Evolutionary conservation across 2,329 filamentous ascomycete species (phyloP), one percentile per base, ranked within the genome.

Genomic region (Beauveria pseudobassiana): DNA sequence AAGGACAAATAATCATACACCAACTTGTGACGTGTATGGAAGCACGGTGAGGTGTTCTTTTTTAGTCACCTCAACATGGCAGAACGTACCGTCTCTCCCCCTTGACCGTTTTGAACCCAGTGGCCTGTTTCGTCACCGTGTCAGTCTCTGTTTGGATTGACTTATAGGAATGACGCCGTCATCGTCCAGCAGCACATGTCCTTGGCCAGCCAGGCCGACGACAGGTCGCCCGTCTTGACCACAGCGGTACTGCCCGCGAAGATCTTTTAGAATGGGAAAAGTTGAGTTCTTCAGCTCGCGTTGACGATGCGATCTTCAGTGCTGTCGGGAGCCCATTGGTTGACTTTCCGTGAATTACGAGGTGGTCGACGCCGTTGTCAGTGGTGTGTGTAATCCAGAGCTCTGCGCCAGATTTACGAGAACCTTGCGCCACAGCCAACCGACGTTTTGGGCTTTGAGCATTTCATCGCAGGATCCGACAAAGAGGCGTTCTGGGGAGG

Each of bases 261-360:
- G n/a, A n/a, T n/a, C n/a, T 56, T 6, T 56, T 56, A 56, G 46
- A n/a, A 56, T 56, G 26, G 53, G 53, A n/a, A 22, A 56, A 56
- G 24, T 9, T 34, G 24, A 56, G 42, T 9, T 56, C 53, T 56
- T 42, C 40, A 46, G 18, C 10, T 45, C 3, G 42, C 53, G 42
- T 34, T 56, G 42, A 56, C 3, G 18, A 56, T 34, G 16, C 53
- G 53, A 26, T 56, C 53, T 16, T 56, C 53, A 1, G 18, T 45
- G 42, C 42, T 56, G 42, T 56, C 53, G 53, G 53, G 18, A 56
- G 53, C 26, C 53, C 53, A 10, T 56, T 56, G 42, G 16, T 46
- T 2, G 53, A 56, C 24, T 46, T 56, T n/a, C 53, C 53, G 24
- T 46, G 53, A 6, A 56, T 56, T 14, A 45, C 24, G 22, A 56